Base-by-base conservation (phyloP, 2,329 filamentous ascomycete genomes). In the Stachybotrys chartarum region DNA sequence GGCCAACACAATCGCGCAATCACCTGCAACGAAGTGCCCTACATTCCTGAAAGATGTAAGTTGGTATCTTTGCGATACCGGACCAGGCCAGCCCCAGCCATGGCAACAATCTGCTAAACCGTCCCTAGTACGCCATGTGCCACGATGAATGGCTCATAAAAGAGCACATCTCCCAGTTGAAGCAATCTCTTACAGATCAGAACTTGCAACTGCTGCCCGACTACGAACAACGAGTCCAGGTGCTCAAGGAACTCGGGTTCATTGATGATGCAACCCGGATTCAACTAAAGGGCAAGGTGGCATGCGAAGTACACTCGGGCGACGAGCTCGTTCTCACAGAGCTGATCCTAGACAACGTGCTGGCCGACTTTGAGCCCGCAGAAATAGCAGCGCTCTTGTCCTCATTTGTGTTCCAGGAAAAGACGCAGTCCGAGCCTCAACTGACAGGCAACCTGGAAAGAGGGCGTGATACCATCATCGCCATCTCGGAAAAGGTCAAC, bases 111-210 rank as follows among this genome's bases (percentile, higher is more conserved):
- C 31, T 47, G 3, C 30, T 60, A 39, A 54, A 55, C 57, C 73
- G 83, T 82, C 2, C 12, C 7, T 54, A 93, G 88, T 97, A 94
- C 68, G 88, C 91, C 59, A 95, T 96, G 89, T 90, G 92, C 66
- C 91, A 99, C 66, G 91, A 97, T 67, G 90, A 97, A 72, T 97
- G 93, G 91, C 81, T 96, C 50, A 91, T 99, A 70, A 90, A 94
- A 69, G 91, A 96, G 69, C 92, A 95, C 64, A 97, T 99, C 63
- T 83, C 86, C 14, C 86, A 92, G 58, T 79, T 99, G 57, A 90
- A 92, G 58, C 87, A 91, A 66, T 80, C 93, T 31, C 91, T 97
- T 74, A 97, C 94, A 1, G 91, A 97, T 69, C 93, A 97, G 69
- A 97, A 97, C 67, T 83, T 99, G 3, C 92, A 97, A 67, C 82